Conservation (phyloP, 2,329 filamentous ascomycete genomes). For the Stemphylium vesicarium region DNA sequence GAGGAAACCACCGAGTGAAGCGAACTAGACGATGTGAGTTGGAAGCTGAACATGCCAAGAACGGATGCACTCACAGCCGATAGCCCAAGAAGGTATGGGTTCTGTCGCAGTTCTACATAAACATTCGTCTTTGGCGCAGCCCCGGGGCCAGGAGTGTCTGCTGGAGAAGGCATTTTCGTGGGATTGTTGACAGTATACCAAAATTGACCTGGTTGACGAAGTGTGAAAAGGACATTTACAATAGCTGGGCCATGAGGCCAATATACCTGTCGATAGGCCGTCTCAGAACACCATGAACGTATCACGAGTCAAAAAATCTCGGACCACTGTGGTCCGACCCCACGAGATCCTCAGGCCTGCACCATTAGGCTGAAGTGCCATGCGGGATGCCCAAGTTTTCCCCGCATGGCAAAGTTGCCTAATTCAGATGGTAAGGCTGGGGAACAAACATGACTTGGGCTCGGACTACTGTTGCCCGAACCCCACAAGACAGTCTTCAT, state of each 20-base stretch:
- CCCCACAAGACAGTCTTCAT: slow-evolving; percentile 11
- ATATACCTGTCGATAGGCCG: slow-evolving; percentile 5
- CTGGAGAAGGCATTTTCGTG: background rate
- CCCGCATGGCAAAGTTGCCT: slow-evolving; percentile 16
- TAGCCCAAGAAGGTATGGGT: slow-evolving; percentile 28
- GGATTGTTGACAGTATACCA: background rate
- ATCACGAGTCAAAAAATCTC: slow-evolving; percentile 16
- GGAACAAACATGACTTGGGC: slow-evolving; percentile 12
- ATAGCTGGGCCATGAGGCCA: slow-evolving; percentile 2
- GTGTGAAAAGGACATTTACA: background rate
- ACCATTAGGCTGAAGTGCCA: background rate
- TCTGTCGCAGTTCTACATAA: slow-evolving; percentile 28
- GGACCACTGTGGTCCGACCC: slow-evolving; percentile 25
- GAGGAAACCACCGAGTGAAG: slow-evolving; percentile 27
- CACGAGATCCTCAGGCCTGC: slow-evolving; percentile 13
- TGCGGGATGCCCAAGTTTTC: slow-evolving; percentile 7
- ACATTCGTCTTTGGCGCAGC: slow-evolving; percentile 20
- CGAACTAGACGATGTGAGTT: slow-evolving; percentile 17
- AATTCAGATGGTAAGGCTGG: slow-evolving; percentile 7
- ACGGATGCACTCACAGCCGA: slow-evolving; percentile 16
- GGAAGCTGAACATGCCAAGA: rapidly evolving
- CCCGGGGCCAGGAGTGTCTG: slow-evolving; percentile 5
- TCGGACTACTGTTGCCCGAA: slow-evolving; percentile 32
- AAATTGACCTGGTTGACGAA: background rate
- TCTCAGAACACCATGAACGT: slow-evolving; percentile 3